Evolutionary conservation across 768 basidiomycete species (phyloP), one percentile per base, ranked within the genome.

Genomic region (Tricholoma saponaceum): DNA sequence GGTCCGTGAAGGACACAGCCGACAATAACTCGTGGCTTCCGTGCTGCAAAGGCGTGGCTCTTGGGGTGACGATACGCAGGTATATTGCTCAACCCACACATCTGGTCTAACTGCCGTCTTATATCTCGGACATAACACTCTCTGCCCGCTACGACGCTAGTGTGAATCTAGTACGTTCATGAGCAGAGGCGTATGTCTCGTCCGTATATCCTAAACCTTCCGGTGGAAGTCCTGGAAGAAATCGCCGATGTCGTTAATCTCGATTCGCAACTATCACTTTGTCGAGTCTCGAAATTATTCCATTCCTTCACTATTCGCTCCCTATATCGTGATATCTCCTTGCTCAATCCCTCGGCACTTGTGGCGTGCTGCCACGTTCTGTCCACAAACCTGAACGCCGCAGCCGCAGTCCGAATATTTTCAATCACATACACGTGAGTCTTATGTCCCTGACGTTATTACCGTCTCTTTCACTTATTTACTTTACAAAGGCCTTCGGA

Each of bases 391-490:
- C 37, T 55, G 9, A 56, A 56, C 22, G 64, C 69, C 30, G 72
- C 74, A n/a, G 37, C 61, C 20, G 59, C 60, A 13, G 72, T 76
- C 20, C 66, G 69, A 61, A 59, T 59, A 25, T 67, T 77, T 43
- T 64, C 65, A 33, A 70, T 77, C 54, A 64, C 52, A 41, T 76
- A 76, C 61, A 59, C 63, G 75, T 76, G 61, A 43, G 75, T 70
- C 5, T 22, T 7, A 28, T 49, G 47, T 4, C 44, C 26, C 35
- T 35, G 28, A 18, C 14, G 53, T 33, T 18, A 39, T 16, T 49
- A 30, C 46, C 28, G 47, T 26, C 37, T 28, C 26, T 50, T 46
- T 3, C 51, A 32, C 28, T 59, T 26, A 60, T 23, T 12, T 50
- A 44, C 32, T 26, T 25, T 62, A 25, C 3, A 54, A 22, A 64